phyloP scores from a whole-genome alignment of 108 stramenopile genomes.

The Nannochloropsis salina region DNA sequence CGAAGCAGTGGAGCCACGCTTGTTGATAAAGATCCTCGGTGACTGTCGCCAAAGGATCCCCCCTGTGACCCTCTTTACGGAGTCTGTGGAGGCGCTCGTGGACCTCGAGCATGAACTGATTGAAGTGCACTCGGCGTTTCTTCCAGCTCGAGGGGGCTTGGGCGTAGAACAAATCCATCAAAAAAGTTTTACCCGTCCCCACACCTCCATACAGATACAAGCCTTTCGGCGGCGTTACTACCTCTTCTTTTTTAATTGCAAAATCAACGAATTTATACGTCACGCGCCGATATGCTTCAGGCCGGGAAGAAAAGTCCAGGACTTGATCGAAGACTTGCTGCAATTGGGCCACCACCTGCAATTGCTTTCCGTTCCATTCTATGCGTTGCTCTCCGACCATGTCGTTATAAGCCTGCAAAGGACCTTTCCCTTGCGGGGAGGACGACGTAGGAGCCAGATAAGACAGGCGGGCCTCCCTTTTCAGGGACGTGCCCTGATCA shows the following conservation, averaged over 20 bases:
- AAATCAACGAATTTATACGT: neutral
- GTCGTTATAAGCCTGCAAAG: neutral
- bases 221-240: slow-evolving; percentile 18
- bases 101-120: slow-evolving; percentile 80
- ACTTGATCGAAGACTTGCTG: slow-evolving; percentile 17
- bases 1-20: slow-evolving; percentile 81
- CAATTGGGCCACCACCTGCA: slow-evolving; percentile 16
- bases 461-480: neutral
- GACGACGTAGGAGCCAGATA: neutral
- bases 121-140: slow-evolving; percentile 92
- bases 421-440: neutral
- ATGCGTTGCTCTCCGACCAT: neutral
- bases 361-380: slow-evolving; percentile 16
- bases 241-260: slow-evolving; percentile 12
- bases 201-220: slow-evolving; percentile 59
- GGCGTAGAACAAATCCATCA: slow-evolving; percentile 84
- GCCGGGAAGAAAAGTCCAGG: neutral
- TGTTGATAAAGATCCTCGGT: slow-evolving; percentile 33
- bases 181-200: slow-evolving; percentile 89
- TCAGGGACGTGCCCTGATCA: neutral
- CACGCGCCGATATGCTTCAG: neutral
- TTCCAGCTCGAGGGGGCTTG: slow-evolving; percentile 36
- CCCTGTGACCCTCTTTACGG: slow-evolving; percentile 36
- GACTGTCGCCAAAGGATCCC: slow-evolving; percentile 33
- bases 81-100: slow-evolving; percentile 40